A percentile compares a stretch with the other conserved stretches of the same genome.
Conservation (phyloP, 129 eudicot genomes). For the Deinandra increscens region DNA sequence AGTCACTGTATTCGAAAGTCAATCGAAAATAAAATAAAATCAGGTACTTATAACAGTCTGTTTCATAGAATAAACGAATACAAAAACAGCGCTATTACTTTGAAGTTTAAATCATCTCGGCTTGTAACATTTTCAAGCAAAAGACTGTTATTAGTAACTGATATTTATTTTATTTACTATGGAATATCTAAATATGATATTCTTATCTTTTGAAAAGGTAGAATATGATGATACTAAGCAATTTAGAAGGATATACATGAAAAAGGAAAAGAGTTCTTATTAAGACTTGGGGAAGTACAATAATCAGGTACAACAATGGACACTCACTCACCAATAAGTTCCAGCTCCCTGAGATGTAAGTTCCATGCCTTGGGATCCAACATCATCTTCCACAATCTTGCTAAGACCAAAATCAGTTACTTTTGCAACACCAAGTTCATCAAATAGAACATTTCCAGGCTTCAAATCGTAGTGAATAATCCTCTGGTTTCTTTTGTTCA, state of each 20-base stretch:
- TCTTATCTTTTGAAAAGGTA: background rate
- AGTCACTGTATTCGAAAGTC: too few species aligned
- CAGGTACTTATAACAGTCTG: background rate
- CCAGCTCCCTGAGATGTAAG: constrained; percentile 99
- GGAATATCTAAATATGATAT: background rate
- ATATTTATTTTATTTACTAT: background rate
- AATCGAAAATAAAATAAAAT: too few species aligned
- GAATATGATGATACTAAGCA: background rate
- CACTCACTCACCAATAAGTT: constrained; percentile 90
- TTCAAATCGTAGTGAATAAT: constrained; percentile 96
- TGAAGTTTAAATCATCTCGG: background rate
- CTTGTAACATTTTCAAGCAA: background rate
- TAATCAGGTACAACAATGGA: background rate
- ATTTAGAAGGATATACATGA: background rate
- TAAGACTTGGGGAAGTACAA: background rate
- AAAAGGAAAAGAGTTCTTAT: background rate
- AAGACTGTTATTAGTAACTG: too few species aligned
- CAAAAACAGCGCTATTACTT: too few species aligned
- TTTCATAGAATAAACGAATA: background rate
- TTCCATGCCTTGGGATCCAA: constrained; percentile 99
- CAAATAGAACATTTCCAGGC: constrained; percentile 97
- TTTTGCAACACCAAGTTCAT: constrained; percentile 92
- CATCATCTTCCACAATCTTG: constrained; percentile 98
- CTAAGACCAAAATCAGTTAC: constrained; percentile 99
- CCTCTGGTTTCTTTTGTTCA: constrained; percentile 87